phyloP scores from a whole-genome alignment of 1,284 basidiomycete genomes.

The Apiotrichum gracile region DNA sequence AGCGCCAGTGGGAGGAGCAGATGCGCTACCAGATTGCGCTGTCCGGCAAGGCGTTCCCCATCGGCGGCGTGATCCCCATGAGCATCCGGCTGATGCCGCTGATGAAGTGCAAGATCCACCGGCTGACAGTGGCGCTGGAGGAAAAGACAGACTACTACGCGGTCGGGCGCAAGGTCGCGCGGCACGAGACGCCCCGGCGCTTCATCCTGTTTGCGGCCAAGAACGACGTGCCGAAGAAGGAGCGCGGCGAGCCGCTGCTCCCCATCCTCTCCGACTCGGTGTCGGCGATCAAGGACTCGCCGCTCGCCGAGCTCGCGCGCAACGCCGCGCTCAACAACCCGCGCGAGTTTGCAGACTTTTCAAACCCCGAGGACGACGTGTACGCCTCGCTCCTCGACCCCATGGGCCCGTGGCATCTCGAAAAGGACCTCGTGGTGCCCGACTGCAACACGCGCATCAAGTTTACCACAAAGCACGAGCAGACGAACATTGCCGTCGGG shows the following conservation, averaged over 20 bases:
- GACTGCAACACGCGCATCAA: constrained; percentile 55
- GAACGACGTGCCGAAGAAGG: constrained; percentile 47
- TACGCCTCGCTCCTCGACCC: constrained; percentile 51
- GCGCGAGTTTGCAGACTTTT: constrained; percentile 39
- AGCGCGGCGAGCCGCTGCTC: constrained; percentile 48
- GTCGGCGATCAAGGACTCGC: constrained; percentile 47
- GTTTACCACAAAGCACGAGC: constrained; percentile 75
- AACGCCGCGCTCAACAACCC: constrained; percentile 41
- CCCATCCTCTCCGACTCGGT: constrained; percentile 52
- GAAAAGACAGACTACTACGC: constrained; percentile 76
- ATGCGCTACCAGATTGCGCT: constrained; percentile 71
- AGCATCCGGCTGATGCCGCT: constrained; percentile 78
- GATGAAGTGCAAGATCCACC: constrained; percentile 75
- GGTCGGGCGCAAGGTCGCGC: constrained; percentile 62
- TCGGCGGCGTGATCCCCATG: constrained; percentile 77
- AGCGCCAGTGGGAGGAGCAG: constrained; percentile 87
- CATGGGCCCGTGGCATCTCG: constrained; percentile 55
- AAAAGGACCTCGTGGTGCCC: constrained; percentile 47
- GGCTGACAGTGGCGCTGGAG: constrained; percentile 73
- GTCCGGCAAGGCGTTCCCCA: constrained; percentile 70
- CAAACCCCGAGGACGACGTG: constrained; percentile 46
- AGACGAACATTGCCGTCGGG: constrained; percentile 69
- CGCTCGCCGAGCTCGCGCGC: constrained; percentile 45
- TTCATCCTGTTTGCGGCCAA: constrained; percentile 66
- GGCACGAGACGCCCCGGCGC: constrained; percentile 65